These are phyloP conservation scores for Globisporangium emineosum DNA, from an alignment of 352 stramenopile genomes.

Conservation along the genomic window DNA sequence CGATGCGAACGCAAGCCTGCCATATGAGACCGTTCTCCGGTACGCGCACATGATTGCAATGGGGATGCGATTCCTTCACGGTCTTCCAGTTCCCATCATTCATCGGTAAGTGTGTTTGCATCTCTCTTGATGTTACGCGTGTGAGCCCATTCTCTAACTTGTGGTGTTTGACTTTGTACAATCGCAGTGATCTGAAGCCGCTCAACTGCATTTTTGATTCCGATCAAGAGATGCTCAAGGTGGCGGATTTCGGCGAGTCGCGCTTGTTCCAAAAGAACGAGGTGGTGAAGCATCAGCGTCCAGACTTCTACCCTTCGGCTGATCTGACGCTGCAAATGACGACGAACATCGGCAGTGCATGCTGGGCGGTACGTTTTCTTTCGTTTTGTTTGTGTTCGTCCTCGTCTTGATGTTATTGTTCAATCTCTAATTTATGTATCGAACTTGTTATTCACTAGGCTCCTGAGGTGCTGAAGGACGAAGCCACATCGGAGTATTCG, in stretches of 20 bases:
- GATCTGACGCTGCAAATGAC: slow-evolving; percentile 78
- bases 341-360: slow-evolving; percentile 77
- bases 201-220: slow-evolving; percentile 84
- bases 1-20: slow-evolving; percentile 40
- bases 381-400: neutral
- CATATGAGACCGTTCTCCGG: slow-evolving; percentile 61
- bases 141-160: neutral
- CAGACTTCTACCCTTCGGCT: slow-evolving; percentile 60
- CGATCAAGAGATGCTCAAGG: slow-evolving; percentile 71
- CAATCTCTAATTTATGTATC: neutral
- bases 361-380: slow-evolving; percentile 48
- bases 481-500: slow-evolving; percentile 66
- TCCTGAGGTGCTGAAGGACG: slow-evolving; percentile 69
- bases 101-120: slow-evolving; percentile 33
- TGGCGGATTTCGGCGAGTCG: slow-evolving; percentile 79
- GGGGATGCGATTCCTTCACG: slow-evolving; percentile 79
- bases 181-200: slow-evolving; percentile 61
- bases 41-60: slow-evolving; percentile 83
- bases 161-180: neutral
- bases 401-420: too few species aligned
- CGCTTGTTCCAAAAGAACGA: slow-evolving; percentile 67
- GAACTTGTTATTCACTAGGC: slow-evolving; percentile 20
- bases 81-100: slow-evolving; percentile 69
- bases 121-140: neutral
- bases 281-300: slow-evolving; percentile 30